These are phyloP conservation scores for Candida railenensis DNA, from an alignment of 805 yeast species.

Conservation along the genomic window DNA sequence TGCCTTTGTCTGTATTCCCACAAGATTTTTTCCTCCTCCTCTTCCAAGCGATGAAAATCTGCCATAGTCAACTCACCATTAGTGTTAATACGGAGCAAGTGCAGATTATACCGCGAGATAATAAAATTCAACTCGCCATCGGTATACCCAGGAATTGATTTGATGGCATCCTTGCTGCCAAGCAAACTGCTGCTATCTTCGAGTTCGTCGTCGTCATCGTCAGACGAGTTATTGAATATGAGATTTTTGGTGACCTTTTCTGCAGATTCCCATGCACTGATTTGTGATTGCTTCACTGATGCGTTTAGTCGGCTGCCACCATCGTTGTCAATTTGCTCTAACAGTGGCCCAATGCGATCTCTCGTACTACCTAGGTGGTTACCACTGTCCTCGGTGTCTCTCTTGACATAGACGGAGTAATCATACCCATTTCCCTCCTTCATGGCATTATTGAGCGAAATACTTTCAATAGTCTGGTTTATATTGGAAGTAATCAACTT, in stretches of 20 bases:
- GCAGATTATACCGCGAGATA: conserved; percentile 10
- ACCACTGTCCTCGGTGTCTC: background rate
- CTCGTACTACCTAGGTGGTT: background rate
- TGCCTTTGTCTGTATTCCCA: conserved; percentile 30
- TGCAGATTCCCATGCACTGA: conserved; percentile 46
- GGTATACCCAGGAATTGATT: conserved; percentile 40
- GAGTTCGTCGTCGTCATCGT: conserved; percentile 15
- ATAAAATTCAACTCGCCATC: conserved; percentile 30
- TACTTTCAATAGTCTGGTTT: conserved; percentile 4
- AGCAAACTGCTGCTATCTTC: conserved; percentile 1
- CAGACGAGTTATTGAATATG: conserved; percentile 32
- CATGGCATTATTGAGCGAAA: background rate
- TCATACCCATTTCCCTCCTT: background rate
- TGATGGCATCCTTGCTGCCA: conserved; percentile 12
- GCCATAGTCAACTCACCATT: background rate
- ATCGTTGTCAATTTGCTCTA: no score
- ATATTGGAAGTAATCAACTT: background rate
- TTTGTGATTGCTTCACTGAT: conserved; percentile 40
- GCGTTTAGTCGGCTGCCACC: conserved; percentile 12
- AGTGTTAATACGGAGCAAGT: conserved; percentile 15
- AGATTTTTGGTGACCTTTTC: conserved; percentile 36
- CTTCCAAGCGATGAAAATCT: conserved; percentile 9
- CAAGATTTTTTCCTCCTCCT: conserved; percentile 24
- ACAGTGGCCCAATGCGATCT: background rate
- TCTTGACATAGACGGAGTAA: background rate